Base-by-base conservation (phyloP, 2,329 filamentous ascomycete species). In the Trichophyton verrucosum region DNA sequence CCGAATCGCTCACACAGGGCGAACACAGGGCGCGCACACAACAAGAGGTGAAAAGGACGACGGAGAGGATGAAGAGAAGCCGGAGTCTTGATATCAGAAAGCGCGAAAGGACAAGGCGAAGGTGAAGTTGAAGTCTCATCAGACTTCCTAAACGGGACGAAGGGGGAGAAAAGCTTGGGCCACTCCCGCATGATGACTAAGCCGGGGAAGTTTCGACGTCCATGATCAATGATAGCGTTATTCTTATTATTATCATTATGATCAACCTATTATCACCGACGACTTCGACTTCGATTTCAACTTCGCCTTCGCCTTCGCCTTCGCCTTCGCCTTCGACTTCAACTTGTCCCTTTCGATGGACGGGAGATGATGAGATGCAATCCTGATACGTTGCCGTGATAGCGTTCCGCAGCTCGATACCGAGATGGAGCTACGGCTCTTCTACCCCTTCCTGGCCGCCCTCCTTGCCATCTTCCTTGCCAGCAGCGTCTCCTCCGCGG, bases 401-500 rank as follows among this genome's bases (percentile, higher is more conserved):
- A 53, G 13, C n/a, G 22, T 30, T 22, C 22, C n/a, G 22, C 11
- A 51, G 11, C 7, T 30, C 27, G 49, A 20, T 11, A 11, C 33
- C 49, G n/a, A 30, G 17, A 53, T 53, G 49, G 49, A 15, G 49
- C 15, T 33, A 27, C 49, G 49, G 27, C 49, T 53, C 22, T 3
- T 53, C 24, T 27, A 33, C 24, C 49, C 49, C 24, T 30, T 53
- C 24, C 11, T 53, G 22, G n/a, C 30, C 55, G n/a, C 30, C 57
- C 63, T 69, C 36, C 62, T 72, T 36, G 27, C 20, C 36, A 7
- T 62, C 58, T 59, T 62, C 44, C 22, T 62, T 44, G 22, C 57
- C 53, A 56, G 55, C 61, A 58, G 53, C 20, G 11, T 53, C 49
- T 69, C 62, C 2, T 62, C 62, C 22, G 68, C 73, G 8, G 74